These are phyloP conservation scores for Didymella pinodella DNA, from an alignment of 2,329 filamentous ascomycete genomes.

Conservation along the genomic window DNA sequence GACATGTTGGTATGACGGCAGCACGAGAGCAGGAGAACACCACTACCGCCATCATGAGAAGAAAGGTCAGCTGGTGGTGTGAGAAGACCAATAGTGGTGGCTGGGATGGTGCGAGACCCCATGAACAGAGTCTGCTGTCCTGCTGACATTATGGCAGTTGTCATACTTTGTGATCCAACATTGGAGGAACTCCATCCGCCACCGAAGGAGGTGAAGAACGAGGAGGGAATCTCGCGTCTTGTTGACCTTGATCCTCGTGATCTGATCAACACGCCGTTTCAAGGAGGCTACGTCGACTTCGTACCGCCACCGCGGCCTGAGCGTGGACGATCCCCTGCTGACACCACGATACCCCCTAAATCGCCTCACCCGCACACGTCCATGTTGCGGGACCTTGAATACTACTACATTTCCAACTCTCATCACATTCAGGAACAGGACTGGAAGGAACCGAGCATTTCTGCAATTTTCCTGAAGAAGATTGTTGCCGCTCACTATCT, in stretches of 20 bases:
- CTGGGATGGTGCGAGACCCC: constrained; percentile 42
- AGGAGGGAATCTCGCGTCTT: no score
- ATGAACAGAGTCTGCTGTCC: neutral
- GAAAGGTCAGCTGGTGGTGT: constrained; percentile 45
- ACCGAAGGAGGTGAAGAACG: neutral
- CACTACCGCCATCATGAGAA: constrained; percentile 38
- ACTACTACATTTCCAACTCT: constrained; percentile 30
- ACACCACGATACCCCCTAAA: neutral
- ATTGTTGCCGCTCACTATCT: constrained; percentile 46
- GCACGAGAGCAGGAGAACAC: constrained; percentile 31
- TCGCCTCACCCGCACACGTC: constrained; percentile 35
- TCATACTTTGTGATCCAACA: constrained; percentile 46
- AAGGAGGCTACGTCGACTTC: constrained; percentile 45
- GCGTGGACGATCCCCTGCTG: no score
- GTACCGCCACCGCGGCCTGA: constrained; percentile 22
- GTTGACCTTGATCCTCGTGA: neutral
- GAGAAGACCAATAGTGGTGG: constrained; percentile 14
- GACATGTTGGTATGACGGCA: constrained; percentile 47
- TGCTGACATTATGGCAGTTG: constrained; percentile 25
- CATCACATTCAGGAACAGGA: constrained; percentile 8
- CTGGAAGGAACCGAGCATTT: constrained; percentile 34
- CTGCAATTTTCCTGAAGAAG: constrained; percentile 45
- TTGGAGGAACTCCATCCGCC: constrained; percentile 25
- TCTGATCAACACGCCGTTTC: constrained; percentile 36
- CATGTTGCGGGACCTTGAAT: constrained; percentile 40